A percentile compares a stretch with the other conserved stretches of the same genome.
phyloP scores from a whole-genome alignment of 2,329 filamentous ascomycete genomes.

The Clarireedia sp. region DNA sequence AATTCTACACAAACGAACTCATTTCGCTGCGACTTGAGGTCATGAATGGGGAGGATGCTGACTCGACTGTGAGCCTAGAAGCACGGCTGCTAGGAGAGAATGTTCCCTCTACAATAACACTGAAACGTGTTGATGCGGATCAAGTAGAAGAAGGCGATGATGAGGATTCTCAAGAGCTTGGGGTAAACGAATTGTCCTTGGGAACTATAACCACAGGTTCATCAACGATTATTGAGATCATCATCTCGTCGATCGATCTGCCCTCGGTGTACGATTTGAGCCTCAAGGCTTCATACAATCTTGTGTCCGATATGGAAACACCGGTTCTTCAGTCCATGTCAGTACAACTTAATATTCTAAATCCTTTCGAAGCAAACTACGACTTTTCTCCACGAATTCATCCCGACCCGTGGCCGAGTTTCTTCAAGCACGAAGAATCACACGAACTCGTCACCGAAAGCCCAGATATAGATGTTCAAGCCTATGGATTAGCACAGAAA shows the following conservation, averaged over 20 bases:
- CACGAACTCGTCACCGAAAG: slow-evolving; percentile 22
- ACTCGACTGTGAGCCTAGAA: slow-evolving; percentile 64
- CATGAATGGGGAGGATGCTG: slow-evolving; percentile 74
- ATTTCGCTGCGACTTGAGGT: slow-evolving; percentile 63
- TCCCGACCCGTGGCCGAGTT: slow-evolving; percentile 72
- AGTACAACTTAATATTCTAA: slow-evolving; percentile 64
- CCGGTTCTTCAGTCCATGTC: slow-evolving; percentile 67
- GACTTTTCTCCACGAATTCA: slow-evolving; percentile 77
- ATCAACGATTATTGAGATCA: slow-evolving; percentile 38
- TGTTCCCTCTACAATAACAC: slow-evolving; percentile 37
- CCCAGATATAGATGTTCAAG: slow-evolving; percentile 29
- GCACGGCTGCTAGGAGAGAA: slow-evolving; percentile 56
- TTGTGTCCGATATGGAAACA: slow-evolving; percentile 72
- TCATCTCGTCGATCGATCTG: slow-evolving; percentile 41
- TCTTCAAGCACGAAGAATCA: slow-evolving; percentile 53
- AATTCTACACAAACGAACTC: slow-evolving; percentile 80
- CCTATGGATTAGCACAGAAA: slow-evolving; percentile 64
- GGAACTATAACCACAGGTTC: slow-evolving; percentile 38
- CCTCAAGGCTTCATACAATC: slow-evolving; percentile 67
- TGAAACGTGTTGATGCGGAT: slow-evolving; percentile 23
- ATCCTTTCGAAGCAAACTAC: slow-evolving; percentile 87
- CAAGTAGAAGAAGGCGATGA: background rate
- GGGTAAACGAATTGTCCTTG: slow-evolving; percentile 17
- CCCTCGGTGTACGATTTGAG: slow-evolving; percentile 58
- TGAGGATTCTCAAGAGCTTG: background rate